Conservation (phyloP, 1,139 yeast genomes). For the Hyphopichia khmerensis region DNA sequence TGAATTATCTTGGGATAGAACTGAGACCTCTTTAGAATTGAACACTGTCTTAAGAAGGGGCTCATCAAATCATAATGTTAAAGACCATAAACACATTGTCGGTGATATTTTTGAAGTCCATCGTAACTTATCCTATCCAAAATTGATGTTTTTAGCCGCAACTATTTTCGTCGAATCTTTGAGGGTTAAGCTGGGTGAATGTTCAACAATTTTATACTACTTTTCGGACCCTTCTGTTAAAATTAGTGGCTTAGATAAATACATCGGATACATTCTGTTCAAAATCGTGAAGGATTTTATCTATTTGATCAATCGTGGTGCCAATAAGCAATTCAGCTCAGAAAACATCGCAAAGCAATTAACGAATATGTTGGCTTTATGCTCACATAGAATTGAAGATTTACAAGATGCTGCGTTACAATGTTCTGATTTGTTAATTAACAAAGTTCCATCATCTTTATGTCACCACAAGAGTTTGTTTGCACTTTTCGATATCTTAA, state of each 20-base stretch:
- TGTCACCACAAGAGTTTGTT: conserved; percentile 74
- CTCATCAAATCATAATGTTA: conserved; percentile 78
- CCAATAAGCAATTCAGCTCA: conserved; percentile 51
- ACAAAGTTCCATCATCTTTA: conserved; percentile 73
- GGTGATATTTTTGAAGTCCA: conserved; percentile 51
- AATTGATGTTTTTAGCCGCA: conserved; percentile 86
- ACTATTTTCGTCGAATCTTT: conserved; percentile 75
- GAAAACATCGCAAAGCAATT: conserved; percentile 69
- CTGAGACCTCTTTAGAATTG: conserved; percentile 89
- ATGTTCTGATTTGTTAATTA: conserved; percentile 71
- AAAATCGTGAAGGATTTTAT: conserved; percentile 61
- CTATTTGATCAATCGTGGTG: conserved; percentile 43
- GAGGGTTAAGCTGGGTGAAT: conserved; percentile 77
- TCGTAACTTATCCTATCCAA: conserved; percentile 67
- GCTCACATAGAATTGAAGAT: conserved; percentile 76
- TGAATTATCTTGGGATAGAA: conserved; percentile 78
- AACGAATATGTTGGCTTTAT: conserved; percentile 61
- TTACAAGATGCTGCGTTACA: conserved; percentile 81
- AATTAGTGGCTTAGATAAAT: conserved; percentile 70
- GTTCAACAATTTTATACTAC: conserved; percentile 72
- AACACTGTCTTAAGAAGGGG: conserved; percentile 91
- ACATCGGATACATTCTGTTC: conserved; percentile 64
- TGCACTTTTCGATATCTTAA: conserved; percentile 76
- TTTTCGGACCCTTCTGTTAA: conserved; percentile 83
- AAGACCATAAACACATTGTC: conserved; percentile 65